phyloP scores from a whole-genome alignment of 805 yeast species.

The Millerozyma miso region DNA sequence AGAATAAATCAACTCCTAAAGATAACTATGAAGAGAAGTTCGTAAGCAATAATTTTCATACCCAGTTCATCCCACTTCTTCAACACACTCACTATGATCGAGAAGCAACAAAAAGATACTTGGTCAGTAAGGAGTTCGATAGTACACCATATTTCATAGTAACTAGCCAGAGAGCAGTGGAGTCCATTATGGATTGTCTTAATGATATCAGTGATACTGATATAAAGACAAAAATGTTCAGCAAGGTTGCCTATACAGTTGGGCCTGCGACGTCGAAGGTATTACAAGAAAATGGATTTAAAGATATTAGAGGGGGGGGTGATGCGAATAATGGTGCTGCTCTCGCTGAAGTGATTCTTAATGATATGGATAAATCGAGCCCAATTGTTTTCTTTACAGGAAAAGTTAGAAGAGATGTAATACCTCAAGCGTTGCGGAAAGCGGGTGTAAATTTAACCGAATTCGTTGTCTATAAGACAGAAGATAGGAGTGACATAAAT shows the following conservation, averaged over 20 bases:
- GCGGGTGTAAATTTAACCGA: conserved; percentile 50
- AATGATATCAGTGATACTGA: conserved; percentile 14
- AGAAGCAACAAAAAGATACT: conserved; percentile 36
- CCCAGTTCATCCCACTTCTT: conserved; percentile 69
- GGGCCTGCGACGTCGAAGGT: conserved; percentile 83
- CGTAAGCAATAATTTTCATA: conserved; percentile 26
- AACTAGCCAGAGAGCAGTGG: conserved; percentile 91
- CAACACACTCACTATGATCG: conserved; percentile 57
- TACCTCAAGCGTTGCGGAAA: conserved; percentile 55
- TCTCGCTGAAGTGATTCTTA: conserved; percentile 59
- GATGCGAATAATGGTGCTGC: conserved; percentile 78
- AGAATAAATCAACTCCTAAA: conserved; percentile 63
- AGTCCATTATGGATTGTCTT: conserved; percentile 55
- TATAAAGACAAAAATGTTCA: conserved; percentile 25
- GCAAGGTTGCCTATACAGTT: conserved; percentile 71
- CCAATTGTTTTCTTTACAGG: conserved; percentile 77
- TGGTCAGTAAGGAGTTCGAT: conserved; percentile 42
- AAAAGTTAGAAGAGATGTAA: conserved; percentile 72
- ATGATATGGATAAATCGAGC: conserved; percentile 26
- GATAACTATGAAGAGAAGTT: conserved; percentile 62
- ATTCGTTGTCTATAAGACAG: conserved; percentile 66
- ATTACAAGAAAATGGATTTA: conserved; percentile 59
- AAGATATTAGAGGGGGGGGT: conserved; percentile 63
- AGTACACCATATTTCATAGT: conserved; percentile 56
- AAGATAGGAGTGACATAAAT: conserved; percentile 43